Evolutionary conservation across 768 basidiomycete genomes (phyloP), one percentile per base, ranked within the genome.

Genomic region (Leccinum broughii): DNA sequence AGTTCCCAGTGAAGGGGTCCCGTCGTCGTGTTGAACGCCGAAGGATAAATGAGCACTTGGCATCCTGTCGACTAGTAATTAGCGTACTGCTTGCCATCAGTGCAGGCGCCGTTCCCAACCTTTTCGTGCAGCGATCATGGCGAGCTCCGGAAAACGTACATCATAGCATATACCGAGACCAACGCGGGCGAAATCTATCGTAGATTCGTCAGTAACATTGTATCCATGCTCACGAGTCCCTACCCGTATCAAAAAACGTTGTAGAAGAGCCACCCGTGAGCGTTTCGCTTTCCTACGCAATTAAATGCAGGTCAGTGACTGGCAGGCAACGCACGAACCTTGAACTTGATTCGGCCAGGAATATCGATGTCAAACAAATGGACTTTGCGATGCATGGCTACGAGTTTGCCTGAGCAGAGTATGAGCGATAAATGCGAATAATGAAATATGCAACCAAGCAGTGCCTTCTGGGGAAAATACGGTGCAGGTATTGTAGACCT

Each of bases 341-440:
- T 92, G 82, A 95, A 95, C 20, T 75, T 92, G 71, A 96, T 94
- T 71, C 92, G 88, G 15, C 93, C 93, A 0, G 91, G 90, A 55
- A 99, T 96, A 69, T 98, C 94, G 62, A 98, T 98, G 72, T 99
- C 96, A 74, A 98, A 99, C 5, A 99, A 79, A 70, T 99, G 97
- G 2, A 98, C 83, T 75, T 99, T 99, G 56, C 96, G 88, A 75
- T 98, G 94, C 41, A 83, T 85, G 0, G 90, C 89, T 14, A 98
- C 83, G 26, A 98, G 81, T 56, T 92, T 85, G 26, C 95, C 95
- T 93, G 50, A n/a, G 9, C 14, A 61, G 44, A 39, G 49, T 24
- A 15, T 58, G 17, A 66, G 54, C 39, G 41, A 51, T 35, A 44
- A 37, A 7, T 7, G 44, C 3, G n/a, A 44, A 26, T 34, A 6